Conservation (phyloP, 495 filamentous ascomycete species). For the Tuber indicum region DNA sequence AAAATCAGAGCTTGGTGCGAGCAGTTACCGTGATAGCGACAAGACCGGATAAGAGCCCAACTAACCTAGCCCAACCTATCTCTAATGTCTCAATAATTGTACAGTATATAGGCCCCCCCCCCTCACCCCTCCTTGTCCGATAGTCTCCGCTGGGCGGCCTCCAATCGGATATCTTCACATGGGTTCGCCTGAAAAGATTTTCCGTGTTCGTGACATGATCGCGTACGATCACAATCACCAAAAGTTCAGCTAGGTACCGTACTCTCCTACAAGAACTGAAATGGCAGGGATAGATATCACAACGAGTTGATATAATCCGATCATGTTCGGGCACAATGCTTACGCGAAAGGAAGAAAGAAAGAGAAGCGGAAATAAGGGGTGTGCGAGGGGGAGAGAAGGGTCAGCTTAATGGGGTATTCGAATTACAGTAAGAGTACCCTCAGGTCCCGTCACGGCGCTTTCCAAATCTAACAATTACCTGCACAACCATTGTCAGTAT, state of each 20-base stretch:
- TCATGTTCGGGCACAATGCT: not conserved
- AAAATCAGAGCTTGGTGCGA: not conserved
- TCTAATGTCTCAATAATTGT: not conserved
- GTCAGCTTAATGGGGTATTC: no score
- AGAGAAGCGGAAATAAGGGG: no score
- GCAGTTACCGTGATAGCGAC: not conserved
- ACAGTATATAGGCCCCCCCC: not conserved
- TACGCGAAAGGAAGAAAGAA: no score
- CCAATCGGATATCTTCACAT: not conserved
- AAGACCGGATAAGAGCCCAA: not conserved
- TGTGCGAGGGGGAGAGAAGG: no score
- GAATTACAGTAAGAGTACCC: no score
- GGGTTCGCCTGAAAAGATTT: not conserved
- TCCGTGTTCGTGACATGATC: not conserved
- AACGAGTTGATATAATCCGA: not conserved
- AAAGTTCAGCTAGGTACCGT: not conserved
- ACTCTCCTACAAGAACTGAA: not conserved
- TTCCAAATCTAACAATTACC: no score
- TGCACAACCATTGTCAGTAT: no score
- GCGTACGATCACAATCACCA: not conserved
- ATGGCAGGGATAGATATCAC: not conserved
- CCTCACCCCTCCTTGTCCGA: not conserved
- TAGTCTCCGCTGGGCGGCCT: not conserved
- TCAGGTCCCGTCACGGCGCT: no score
- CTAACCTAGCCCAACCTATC: not conserved